Percentiles rank a stretch among this genome's conserved stretches.
Evolutionary conservation across 495 filamentous ascomycete species (phyloP).

Genomic region (Penicillium parvum): DNA sequence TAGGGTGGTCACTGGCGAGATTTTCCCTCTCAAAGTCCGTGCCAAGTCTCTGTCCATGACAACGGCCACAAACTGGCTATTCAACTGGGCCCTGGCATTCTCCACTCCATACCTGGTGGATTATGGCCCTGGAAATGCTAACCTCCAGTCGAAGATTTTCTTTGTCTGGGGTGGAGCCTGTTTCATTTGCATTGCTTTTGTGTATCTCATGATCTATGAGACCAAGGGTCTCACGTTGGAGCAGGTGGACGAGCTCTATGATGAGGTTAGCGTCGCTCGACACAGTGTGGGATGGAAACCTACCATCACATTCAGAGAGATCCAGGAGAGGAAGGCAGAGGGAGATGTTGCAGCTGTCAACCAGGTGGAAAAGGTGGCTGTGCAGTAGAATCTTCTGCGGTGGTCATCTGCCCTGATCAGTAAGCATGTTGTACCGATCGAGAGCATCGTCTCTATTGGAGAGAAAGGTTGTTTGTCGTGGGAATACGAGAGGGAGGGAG

Average conservation of each 20-base stretch:
- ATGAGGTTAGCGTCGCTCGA: conserved; percentile 2
- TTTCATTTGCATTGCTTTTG: conserved; percentile 58
- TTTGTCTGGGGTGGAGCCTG: conserved; percentile 73
- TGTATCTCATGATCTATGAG: conserved; percentile 72
- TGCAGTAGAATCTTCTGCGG: too few relatives aligned
- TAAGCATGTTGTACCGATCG: too few relatives aligned
- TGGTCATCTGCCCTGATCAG: too few relatives aligned
- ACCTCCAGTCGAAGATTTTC: conserved; percentile 68
- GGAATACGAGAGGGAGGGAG: too few relatives aligned
- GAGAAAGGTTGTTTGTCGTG: too few relatives aligned
- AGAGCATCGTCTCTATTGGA: too few relatives aligned
- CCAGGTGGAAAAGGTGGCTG: too few relatives aligned
- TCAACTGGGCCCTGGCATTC: conserved; percentile 59
- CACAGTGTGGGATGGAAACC: conserved; percentile 4
- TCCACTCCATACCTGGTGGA: conserved; percentile 69
- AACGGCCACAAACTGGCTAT: conserved; percentile 65
- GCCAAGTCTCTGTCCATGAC: conserved; percentile 66
- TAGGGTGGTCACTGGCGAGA: conserved; percentile 73
- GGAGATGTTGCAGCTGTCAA: too few relatives aligned
- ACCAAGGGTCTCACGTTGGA: conserved; percentile 77
- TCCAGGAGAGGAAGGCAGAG: neutral
- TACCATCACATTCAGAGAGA: neutral
- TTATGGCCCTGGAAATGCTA: conserved; percentile 46
- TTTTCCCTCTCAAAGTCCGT: conserved; percentile 61
- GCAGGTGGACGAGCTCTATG: conserved; percentile 73